Evolutionary conservation across 768 basidiomycete species (phyloP).

Genomic region (Lactarius trivialis): DNA sequence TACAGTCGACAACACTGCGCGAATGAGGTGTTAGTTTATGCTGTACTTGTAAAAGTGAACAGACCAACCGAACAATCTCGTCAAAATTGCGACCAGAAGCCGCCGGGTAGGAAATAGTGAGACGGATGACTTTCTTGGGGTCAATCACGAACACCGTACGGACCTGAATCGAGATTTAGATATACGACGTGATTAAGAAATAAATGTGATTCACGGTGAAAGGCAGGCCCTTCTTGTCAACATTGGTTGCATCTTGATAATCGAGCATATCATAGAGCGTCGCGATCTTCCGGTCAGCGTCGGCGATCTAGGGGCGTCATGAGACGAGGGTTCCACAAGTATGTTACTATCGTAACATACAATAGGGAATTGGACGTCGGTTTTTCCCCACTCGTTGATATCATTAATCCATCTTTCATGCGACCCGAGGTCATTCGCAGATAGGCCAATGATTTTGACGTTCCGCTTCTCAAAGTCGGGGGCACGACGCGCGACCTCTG

Average conservation of each 20-base stretch:
- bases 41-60: neutral
- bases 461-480: conserved; percentile 79
- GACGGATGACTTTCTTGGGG: conserved; percentile 90
- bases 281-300: conserved; percentile 79
- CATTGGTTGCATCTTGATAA: conserved; percentile 87
- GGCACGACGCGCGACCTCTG: conserved; percentile 85
- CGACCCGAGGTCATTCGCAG: conserved; percentile 80
- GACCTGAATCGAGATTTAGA: conserved; percentile 42
- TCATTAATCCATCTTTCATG: conserved; percentile 88
- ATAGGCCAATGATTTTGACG: conserved; percentile 92
- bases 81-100: conserved; percentile 92
- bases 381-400: conserved; percentile 79
- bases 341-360: conserved; percentile 36
- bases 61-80: conserved; percentile 50
- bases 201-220: conserved; percentile 57
- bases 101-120: conserved; percentile 89
- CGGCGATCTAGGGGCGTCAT: conserved; percentile 66
- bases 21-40: neutral
- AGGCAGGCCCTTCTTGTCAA: conserved; percentile 79
- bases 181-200: neutral
- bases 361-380: conserved; percentile 86
- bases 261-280: conserved; percentile 95
- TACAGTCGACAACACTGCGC: conserved; percentile 68
- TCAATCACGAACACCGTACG: conserved; percentile 97
- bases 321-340: neutral